Percentiles rank a stretch among this genome's conserved stretches.
Evolutionary conservation across 371 early-diverging fungal species (phyloP).

Genomic region (Apophysomyces elegans): DNA sequence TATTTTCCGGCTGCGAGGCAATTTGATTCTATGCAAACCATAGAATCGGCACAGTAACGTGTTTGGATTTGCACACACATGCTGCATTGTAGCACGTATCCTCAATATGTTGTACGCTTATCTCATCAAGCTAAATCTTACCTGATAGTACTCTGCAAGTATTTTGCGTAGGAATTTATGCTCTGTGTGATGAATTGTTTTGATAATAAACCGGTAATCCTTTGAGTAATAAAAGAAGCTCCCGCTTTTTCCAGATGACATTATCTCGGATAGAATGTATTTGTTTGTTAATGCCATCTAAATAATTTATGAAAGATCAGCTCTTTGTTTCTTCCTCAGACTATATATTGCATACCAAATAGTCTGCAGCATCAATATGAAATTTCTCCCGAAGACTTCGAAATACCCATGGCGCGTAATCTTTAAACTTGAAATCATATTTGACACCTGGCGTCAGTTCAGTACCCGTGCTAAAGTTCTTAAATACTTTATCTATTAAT

Average conservation of each 20-base stretch:
- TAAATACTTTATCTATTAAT: not conserved
- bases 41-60: slow-evolving; percentile 92
- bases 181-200: slow-evolving; percentile 93
- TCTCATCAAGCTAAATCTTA: slow-evolving; percentile 24
- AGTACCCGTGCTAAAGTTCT: slow-evolving; percentile 72
- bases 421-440: slow-evolving; percentile 98
- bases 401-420: slow-evolving; percentile 97
- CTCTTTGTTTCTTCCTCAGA: no score
- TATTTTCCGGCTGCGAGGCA: slow-evolving; percentile 89
- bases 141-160: slow-evolving; percentile 82
- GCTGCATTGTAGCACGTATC: slow-evolving; percentile 45
- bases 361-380: slow-evolving; percentile 89
- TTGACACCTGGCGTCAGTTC: slow-evolving; percentile 90
- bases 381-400: slow-evolving; percentile 84
- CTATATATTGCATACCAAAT: slow-evolving; percentile 62
- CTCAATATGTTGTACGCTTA: not conserved
- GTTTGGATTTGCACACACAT: slow-evolving; percentile 86
- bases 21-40: slow-evolving; percentile 94
- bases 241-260: slow-evolving; percentile 93
- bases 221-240: slow-evolving; percentile 96
- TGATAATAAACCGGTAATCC: slow-evolving; percentile 98
- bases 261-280: slow-evolving; percentile 92
- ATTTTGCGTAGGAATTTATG: slow-evolving; percentile 89
- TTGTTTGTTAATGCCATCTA: slow-evolving; percentile 92
- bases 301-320: not conserved